Base-by-base conservation (phyloP, 495 filamentous ascomycete genomes). In the Wilcoxina mikolae region DNA sequence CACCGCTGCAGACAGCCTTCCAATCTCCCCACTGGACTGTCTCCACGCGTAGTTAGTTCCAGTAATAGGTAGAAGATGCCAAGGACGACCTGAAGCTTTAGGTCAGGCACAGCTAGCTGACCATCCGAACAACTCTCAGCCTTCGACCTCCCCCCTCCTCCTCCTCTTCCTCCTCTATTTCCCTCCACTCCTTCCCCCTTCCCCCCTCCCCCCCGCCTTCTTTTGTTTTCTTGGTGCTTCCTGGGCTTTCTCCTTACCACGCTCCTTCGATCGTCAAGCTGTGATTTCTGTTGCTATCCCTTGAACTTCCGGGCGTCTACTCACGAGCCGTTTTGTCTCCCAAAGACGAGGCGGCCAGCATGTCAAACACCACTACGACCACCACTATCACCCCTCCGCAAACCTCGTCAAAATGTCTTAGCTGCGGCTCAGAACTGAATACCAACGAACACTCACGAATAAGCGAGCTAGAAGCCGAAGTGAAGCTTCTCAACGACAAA, bases 401-500 rank as follows among this genome's bases (percentile, higher is more conserved):
- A n/a, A n/a, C n/a, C n/a, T 39, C 35, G 12, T 39, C 31, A 35
- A 35, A 35, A 35, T 35, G 31, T 35, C 15, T 35, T 15, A 35
- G 31, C 31, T 35, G 31, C 31, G 31, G 31, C 7, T 35, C 31
- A 7, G 31, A 35, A 7, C 7, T 15, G 7, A 7, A 35, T 35
- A 7, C 7, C 15, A 35, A 35, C 31, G 7, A 35, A n/a, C n/a
- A n/a, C n/a, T n/a, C n/a, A 5, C 35, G 35, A 15, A 39, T 39
- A 15, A 12, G 15, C 43, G 43, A 46, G n/a, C 43, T 46, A 12
- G 43, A 46, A 46, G 43, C 15, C 11, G 1, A 46, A 46, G 59
- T 63, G 28, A 68, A 71, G 56, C 64, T 73, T 29, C 71, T 96
- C 53, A 93, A 80, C 55, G 72, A 79, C 51, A 93, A 89, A 68